A percentile compares a stretch with the other conserved stretches of the same genome.
Evolutionary conservation across 2,329 filamentous ascomycete species (phyloP).

Genomic region (Fonsecaea nubica): DNA sequence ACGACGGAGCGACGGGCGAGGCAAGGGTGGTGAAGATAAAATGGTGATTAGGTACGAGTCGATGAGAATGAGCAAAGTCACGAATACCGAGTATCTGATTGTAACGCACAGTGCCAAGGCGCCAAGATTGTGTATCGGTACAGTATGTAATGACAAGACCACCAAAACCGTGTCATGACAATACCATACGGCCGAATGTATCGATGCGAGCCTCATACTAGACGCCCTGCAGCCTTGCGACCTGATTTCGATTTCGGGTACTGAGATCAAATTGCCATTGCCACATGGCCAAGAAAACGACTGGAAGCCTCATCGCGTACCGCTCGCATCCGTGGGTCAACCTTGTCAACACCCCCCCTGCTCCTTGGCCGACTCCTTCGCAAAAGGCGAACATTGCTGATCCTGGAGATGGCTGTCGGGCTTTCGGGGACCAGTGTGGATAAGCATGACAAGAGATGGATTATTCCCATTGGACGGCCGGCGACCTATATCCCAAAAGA

Average conservation of each 20-base stretch:
- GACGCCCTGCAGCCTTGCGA: conserved; percentile 10
- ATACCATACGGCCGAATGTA: background rate
- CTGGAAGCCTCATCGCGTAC: conserved; percentile 24
- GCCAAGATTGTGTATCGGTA: background rate
- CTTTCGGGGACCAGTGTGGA: conserved; percentile 19
- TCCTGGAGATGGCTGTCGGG: conserved; percentile 8
- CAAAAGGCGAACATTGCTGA: conserved; percentile 9
- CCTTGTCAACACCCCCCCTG: background rate
- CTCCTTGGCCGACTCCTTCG: background rate
- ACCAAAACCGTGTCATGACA: background rate
- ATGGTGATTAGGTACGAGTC: background rate
- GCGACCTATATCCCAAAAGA: conserved; percentile 7
- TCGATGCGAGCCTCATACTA: conserved; percentile 11
- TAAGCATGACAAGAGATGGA: background rate
- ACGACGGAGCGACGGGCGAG: background rate
- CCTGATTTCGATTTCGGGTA: conserved; percentile 13
- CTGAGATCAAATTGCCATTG: conserved; percentile 11
- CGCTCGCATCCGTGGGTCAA: background rate
- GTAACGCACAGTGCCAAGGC: background rate
- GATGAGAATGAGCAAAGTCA: background rate
- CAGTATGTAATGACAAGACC: conserved; percentile 13
- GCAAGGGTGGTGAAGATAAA: background rate
- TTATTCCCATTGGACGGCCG: conserved; percentile 13
- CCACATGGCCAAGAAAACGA: conserved; percentile 16
- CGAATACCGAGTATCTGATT: background rate